Conservation (phyloP, 441 rosid species). For the Rhodomyrtus psidioides region DNA sequence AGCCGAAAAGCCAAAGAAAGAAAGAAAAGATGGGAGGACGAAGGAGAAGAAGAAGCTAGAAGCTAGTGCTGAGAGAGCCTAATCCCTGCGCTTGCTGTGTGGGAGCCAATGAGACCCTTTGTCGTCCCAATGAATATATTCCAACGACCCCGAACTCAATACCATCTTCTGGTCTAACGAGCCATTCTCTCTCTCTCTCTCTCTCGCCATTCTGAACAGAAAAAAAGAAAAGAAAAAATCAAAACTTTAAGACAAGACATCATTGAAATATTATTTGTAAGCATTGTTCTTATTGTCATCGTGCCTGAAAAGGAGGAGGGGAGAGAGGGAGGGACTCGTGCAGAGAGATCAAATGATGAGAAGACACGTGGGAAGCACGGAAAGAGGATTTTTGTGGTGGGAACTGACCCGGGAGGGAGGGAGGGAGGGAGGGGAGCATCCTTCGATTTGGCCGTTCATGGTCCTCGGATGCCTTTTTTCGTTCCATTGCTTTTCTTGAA, state of each 20-base stretch:
- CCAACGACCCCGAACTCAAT: background rate
- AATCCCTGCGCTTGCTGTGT: background rate
- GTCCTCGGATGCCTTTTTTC: background rate
- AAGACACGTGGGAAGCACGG: background rate
- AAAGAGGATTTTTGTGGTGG: background rate
- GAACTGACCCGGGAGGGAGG: too few relatives aligned
- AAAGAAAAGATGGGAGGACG: too few relatives aligned
- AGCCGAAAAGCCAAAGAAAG: background rate
- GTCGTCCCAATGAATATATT: conserved; percentile 4
- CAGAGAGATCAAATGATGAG: background rate
- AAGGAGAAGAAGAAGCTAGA: background rate
- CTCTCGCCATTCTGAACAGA: background rate
- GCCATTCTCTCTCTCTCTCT: background rate
- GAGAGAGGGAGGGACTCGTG: background rate
- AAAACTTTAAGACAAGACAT: background rate
- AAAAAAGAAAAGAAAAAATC: background rate
- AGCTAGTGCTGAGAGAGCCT: background rate
- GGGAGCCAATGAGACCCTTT: background rate
- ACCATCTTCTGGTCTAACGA: background rate
- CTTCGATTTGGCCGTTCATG: background rate
- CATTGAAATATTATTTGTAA: background rate
- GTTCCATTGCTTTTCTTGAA: background rate
- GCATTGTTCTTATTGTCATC: background rate
- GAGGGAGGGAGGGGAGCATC: background rate
- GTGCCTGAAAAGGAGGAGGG: background rate